A percentile compares a stretch with the other conserved stretches of the same genome.
These are phyloP conservation scores for Podospora bellae-mahoneyi DNA, from an alignment of 495 filamentous ascomycete species.

Conservation along the genomic window DNA sequence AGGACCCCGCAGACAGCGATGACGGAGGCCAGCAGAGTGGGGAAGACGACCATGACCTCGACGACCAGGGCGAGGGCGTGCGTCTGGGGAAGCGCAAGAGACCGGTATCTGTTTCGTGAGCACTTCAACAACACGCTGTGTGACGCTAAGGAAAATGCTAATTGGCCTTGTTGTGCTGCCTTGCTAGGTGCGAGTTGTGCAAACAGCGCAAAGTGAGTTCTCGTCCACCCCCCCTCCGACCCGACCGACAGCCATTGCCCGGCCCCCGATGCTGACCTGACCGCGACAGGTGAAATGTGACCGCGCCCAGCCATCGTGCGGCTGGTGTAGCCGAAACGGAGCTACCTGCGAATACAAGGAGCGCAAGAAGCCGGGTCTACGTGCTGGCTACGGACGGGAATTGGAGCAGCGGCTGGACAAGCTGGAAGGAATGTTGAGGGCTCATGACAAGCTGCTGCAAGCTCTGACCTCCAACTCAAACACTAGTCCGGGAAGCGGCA, in stretches of 20 bases:
- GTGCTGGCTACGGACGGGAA: slow-evolving; percentile 85
- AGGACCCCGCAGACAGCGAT: slow-evolving; percentile 29
- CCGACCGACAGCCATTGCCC: background rate
- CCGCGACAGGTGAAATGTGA: slow-evolving; percentile 67
- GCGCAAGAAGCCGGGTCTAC: slow-evolving; percentile 77
- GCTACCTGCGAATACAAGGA: slow-evolving; percentile 79
- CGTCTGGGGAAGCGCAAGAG: slow-evolving; percentile 51
- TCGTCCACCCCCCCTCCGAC: background rate
- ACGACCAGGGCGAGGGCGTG: slow-evolving; percentile 39
- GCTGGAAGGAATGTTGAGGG: slow-evolving; percentile 49
- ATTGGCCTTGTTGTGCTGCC: slow-evolving; percentile 4
- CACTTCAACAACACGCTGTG: slow-evolving; percentile 12
- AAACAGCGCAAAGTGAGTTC: slow-evolving; percentile 70
- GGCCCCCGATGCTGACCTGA: slow-evolving; percentile 3
- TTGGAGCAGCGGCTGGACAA: slow-evolving; percentile 73
- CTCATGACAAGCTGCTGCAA: slow-evolving; percentile 48
- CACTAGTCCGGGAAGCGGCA: slow-evolving; percentile 31
- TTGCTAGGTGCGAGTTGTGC: slow-evolving; percentile 68
- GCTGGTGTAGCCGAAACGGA: slow-evolving; percentile 80
- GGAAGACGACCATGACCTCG: slow-evolving; percentile 41
- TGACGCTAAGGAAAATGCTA: background rate
- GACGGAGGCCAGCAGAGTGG: slow-evolving; percentile 37
- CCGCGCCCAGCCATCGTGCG: slow-evolving; percentile 77
- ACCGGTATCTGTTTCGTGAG: slow-evolving; percentile 58
- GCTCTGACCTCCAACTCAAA: slow-evolving; percentile 24